Evolutionary conservation across 495 filamentous ascomycete genomes (phyloP), one percentile per base, ranked within the genome.

Genomic region (Neurospora sp.): DNA sequence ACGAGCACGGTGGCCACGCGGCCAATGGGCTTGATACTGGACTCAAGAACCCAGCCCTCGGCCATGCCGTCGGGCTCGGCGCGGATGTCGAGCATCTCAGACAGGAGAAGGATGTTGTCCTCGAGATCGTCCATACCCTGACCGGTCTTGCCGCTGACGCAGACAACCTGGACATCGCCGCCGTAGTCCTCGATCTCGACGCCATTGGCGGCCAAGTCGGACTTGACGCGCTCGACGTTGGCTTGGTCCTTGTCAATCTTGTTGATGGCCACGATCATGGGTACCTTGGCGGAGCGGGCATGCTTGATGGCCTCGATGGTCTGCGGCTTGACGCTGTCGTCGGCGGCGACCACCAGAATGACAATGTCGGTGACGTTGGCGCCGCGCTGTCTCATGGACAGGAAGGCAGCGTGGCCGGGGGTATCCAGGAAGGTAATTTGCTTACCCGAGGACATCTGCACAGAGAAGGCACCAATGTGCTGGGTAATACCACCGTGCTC

Each of bases 401-500:
- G 82, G 79, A 99, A 99, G 3, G 96, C 96, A 40, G 95, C 92
- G 81, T 99, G 96, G 5, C 96, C 96, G 0, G 96, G 96, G 0
- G 96, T 99, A 77, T 99, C 96, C 71, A 99, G 87, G 86, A 99
- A 99, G 9, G 96, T 98, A 76, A 98, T 96, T 3, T 86, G 88
- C 81, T 94, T 94, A 35, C 94, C 94, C 6, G 89, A 89, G 20
- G 93, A 91, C 86, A 99, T 89, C 20, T 87, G 87, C 4, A 98
- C 95, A 3, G 92, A 94, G 84, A 99, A 99, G n/a, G 96, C 96
- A 78, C 96, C 96, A 76, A 99, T 99, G 79, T 98, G 96, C 81
- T 99, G 96, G 0, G 96, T 99, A 77, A 99, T 99, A 46, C 96
- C 96, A 73, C 96, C 96, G 77, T 97, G 93, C 79, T 99, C 96